Evolutionary conservation across 148 eudicot species (phyloP).

Genomic region (Persicaria maculosa): DNA sequence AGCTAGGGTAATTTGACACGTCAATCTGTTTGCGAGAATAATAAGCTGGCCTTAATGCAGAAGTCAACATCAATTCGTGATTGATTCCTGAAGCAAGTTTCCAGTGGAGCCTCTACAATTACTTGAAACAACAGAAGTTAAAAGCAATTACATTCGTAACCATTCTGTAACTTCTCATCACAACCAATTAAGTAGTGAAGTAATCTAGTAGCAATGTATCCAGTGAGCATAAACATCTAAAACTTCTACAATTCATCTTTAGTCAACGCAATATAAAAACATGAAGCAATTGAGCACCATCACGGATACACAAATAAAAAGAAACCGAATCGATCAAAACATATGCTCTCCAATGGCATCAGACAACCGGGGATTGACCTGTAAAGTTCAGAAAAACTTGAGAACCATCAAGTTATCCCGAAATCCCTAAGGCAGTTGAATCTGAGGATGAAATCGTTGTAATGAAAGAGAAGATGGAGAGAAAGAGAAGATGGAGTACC

Average conservation of each 20-base stretch:
- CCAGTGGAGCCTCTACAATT: constrained; percentile 83
- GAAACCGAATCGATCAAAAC: background rate
- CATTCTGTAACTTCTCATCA: too few species aligned
- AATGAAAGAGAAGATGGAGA: too few species aligned
- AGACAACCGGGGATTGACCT: background rate
- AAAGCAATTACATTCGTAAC: background rate
- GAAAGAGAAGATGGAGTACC: too few species aligned
- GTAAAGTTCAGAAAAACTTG: too few species aligned
- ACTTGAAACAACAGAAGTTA: background rate
- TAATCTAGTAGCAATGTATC: background rate
- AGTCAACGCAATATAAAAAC: background rate
- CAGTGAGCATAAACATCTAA: background rate
- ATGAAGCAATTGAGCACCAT: background rate
- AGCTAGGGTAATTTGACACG: constrained; percentile 27
- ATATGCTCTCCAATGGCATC: background rate
- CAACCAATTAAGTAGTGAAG: too few species aligned
- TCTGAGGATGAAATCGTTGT: too few species aligned
- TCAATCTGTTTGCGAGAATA: constrained; percentile 27
- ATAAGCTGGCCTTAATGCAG: constrained; percentile 77
- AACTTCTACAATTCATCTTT: background rate
- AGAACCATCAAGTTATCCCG: too few species aligned
- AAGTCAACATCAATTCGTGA: constrained; percentile 83
- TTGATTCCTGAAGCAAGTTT: constrained; percentile 80
- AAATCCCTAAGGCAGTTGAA: too few species aligned
- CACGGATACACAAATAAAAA: background rate